These are phyloP conservation scores for Gigaspora rosea DNA, from an alignment of 192 early-diverging fungal species.

Conservation along the genomic window DNA sequence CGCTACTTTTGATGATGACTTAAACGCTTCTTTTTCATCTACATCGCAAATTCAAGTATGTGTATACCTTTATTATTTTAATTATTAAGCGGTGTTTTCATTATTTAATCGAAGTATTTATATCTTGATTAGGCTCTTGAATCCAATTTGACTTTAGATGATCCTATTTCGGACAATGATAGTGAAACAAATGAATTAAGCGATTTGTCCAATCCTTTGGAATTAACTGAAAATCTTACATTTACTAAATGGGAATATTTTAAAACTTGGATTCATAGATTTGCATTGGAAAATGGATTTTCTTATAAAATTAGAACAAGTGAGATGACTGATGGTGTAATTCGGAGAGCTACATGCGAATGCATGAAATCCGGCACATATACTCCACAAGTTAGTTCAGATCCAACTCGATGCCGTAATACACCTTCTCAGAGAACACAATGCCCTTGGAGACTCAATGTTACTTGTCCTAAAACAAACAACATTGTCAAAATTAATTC, in stretches of 20 bases:
- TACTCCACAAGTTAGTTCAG: background rate
- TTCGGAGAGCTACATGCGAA: background rate
- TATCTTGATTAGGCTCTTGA: no score
- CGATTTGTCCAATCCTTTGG: background rate
- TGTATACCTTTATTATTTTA: no score
- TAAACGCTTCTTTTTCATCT: no score
- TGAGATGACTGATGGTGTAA: background rate
- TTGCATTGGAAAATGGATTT: background rate
- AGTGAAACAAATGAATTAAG: background rate
- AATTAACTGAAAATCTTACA: background rate
- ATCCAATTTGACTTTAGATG: no score
- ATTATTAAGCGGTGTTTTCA: no score
- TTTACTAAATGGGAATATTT: background rate
- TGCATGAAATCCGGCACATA: background rate
- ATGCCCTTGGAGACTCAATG: background rate
- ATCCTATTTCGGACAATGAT: background rate
- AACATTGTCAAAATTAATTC: no score
- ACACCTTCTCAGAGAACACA: background rate
- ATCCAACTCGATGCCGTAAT: background rate
- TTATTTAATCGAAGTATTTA: no score
- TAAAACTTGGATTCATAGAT: background rate
- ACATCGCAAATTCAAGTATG: no score
- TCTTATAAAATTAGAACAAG: constrained; percentile 4
- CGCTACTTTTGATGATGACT: no score
- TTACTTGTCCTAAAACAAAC: background rate